Evolutionary conservation across 164 flowering plant genomes (phyloP).

Genomic region (Amborella trichopoda): DNA sequence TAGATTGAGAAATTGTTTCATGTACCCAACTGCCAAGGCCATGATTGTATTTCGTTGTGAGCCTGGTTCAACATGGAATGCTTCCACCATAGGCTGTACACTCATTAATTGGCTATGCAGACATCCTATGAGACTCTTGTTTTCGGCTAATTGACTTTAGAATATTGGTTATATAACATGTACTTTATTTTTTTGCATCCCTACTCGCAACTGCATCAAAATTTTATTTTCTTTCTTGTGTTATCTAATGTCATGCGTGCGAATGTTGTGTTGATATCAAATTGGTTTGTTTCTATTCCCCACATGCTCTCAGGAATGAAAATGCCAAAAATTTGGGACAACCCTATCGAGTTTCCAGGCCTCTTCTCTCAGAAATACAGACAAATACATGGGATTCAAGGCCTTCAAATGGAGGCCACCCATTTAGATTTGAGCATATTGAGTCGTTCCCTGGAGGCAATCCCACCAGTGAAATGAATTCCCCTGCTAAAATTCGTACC

Average conservation of each 20-base stretch:
- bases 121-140: background rate
- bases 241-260: no score
- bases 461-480: background rate
- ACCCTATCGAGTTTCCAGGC: conserved; percentile 22
- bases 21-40: no score
- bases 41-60: background rate
- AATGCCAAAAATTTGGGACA: no score
- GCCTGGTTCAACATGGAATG: background rate
- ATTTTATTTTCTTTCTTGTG: no score
- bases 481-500: background rate
- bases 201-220: background rate
- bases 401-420: conserved; percentile 2
- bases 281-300: no score
- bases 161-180: conserved; percentile 10
- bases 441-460: conserved; percentile 3
- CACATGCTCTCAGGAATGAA: no score
- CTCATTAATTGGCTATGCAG: background rate
- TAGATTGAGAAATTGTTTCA: no score
- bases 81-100: background rate
- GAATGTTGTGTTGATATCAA: no score
- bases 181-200: background rate
- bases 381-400: conserved; percentile 17
- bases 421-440: conserved; percentile 1
- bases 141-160: background rate
- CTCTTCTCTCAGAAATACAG: conserved; percentile 33